Evolutionary conservation across 768 basidiomycete genomes (phyloP).

Genomic region (Pulveroboletus frians): DNA sequence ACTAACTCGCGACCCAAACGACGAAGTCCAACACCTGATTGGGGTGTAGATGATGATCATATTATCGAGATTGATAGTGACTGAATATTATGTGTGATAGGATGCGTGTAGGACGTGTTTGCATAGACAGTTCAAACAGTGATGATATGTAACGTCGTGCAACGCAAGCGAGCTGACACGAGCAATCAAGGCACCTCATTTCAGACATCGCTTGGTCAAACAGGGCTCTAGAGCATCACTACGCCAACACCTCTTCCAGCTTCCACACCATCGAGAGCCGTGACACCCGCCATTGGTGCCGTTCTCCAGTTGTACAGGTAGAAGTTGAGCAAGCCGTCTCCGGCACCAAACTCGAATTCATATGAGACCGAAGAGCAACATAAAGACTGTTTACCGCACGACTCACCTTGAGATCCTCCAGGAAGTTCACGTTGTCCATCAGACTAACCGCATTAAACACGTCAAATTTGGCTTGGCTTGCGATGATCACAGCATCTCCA

Average conservation of each 20-base stretch:
- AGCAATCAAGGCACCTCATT: neutral
- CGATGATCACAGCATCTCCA: conserved; percentile 75
- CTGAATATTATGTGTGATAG: conserved; percentile 26
- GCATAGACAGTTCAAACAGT: neutral
- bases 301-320: conserved; percentile 97
- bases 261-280: conserved; percentile 40
- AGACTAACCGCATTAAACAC: conserved; percentile 94
- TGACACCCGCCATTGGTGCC: conserved; percentile 67
- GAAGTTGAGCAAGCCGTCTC: conserved; percentile 87
- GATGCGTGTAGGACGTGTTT: conserved; percentile 8
- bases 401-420: conserved; percentile 77
- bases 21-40: conserved; percentile 72
- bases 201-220: neutral
- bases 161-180: neutral
- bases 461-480: conserved; percentile 84
- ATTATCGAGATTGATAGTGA: conserved; percentile 85
- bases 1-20: conserved; percentile 36
- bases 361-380: conserved; percentile 2
- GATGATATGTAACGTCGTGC: neutral
- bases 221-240: conserved; percentile 71
- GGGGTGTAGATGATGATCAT: conserved; percentile 80
- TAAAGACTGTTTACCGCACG: neutral
- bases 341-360: conserved; percentile 72
- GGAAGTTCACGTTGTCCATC: conserved; percentile 86
- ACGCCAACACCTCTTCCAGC: conserved; percentile 84